phyloP scores from a whole-genome alignment of 1,284 basidiomycete genomes.

The Naganishia sp. region DNA sequence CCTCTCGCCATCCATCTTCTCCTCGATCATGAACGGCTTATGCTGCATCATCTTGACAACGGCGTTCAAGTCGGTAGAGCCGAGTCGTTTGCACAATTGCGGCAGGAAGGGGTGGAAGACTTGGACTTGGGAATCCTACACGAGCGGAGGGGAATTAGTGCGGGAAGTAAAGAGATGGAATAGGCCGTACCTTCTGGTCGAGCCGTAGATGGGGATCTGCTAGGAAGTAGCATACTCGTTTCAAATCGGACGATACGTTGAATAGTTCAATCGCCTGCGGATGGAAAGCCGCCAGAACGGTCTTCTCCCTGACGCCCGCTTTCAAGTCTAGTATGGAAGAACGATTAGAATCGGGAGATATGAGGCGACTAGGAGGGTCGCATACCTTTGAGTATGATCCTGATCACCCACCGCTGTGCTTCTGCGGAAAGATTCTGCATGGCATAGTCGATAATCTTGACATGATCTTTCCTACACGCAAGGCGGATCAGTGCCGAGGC shows the following conservation, averaged over 20 bases:
- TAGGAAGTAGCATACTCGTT: constrained; percentile 72
- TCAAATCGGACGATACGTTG: constrained; percentile 91
- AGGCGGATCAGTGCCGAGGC: constrained; percentile 2
- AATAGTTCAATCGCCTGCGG: constrained; percentile 85
- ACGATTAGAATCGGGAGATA: no score
- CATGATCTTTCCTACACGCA: constrained; percentile 67
- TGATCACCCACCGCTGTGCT: constrained; percentile 87
- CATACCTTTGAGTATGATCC: constrained; percentile 81
- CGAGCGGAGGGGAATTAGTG: background rate
- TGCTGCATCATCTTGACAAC: constrained; percentile 74
- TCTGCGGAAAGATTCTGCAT: constrained; percentile 75
- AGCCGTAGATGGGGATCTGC: constrained; percentile 45
- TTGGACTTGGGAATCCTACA: constrained; percentile 74
- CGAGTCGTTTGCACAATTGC: constrained; percentile 87
- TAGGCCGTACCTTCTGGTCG: background rate
- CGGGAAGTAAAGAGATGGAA: no score
- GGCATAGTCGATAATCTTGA: constrained; percentile 70
- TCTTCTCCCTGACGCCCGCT: constrained; percentile 65
- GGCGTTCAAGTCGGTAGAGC: constrained; percentile 68
- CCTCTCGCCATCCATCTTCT: constrained; percentile 92
- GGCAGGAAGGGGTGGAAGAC: constrained; percentile 83
- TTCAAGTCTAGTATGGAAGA: constrained; percentile 49
- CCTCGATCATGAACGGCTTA: constrained; percentile 81
- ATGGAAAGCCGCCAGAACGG: constrained; percentile 82
- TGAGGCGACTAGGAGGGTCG: background rate